These are phyloP conservation scores for Rehmannia glutinosa DNA, from an alignment of 257 asterid genomes.

Conservation along the genomic window DNA sequence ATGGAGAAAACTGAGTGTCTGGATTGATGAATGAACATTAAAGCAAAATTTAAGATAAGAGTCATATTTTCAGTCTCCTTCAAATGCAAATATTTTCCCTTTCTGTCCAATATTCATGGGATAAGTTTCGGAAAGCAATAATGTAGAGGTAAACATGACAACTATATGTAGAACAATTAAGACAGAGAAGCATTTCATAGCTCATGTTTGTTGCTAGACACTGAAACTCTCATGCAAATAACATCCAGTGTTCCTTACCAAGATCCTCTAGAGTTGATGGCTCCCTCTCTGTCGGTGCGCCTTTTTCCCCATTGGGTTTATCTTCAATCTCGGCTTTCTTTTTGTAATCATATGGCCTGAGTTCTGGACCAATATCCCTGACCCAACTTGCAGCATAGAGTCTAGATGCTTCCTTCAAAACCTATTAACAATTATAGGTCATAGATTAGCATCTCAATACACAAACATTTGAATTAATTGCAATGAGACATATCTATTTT, in stretches of 20 bases:
- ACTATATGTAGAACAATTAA: background rate
- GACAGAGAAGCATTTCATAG: background rate
- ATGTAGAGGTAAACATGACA: too few relatives aligned
- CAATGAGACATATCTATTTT: background rate
- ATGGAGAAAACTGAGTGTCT: too few relatives aligned
- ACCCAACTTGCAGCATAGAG: conserved; percentile 93
- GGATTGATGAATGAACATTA: too few relatives aligned
- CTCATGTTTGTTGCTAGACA: background rate
- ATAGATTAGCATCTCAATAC: conserved; percentile 2
- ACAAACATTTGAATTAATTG: background rate
- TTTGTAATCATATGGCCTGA: conserved; percentile 76
- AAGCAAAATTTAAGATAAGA: background rate
- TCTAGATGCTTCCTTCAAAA: conserved; percentile 78
- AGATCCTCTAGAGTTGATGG: conserved; percentile 91
- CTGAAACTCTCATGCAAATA: background rate
- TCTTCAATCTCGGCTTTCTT: conserved; percentile 36
- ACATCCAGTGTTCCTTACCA: conserved; percentile 36
- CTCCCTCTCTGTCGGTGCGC: conserved; percentile 36
- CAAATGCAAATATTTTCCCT: background rate
- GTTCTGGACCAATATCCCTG: conserved; percentile 92
- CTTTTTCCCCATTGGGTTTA: conserved; percentile 21
- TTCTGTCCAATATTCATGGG: background rate
- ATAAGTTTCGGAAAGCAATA: too few relatives aligned
- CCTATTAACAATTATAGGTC: conserved; percentile 30
- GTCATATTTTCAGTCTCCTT: background rate